These are phyloP conservation scores for Jackrogersella multiformis DNA, from an alignment of 495 filamentous ascomycete genomes.

Conservation along the genomic window DNA sequence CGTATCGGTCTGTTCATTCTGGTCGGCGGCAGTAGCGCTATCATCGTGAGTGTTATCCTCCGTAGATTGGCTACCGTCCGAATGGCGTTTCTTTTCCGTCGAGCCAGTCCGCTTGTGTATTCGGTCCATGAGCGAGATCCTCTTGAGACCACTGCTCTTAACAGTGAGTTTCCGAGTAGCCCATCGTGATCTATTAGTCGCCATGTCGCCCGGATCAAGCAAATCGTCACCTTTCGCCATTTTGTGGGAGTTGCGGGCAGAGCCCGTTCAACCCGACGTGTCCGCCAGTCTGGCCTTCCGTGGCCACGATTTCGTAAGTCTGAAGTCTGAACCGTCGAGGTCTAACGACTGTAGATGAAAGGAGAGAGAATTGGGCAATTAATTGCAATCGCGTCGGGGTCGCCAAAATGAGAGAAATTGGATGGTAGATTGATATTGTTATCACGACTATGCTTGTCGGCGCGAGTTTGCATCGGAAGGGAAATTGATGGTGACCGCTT, in stretches of 20 bases:
- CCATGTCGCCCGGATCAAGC: slow-evolving; percentile 56
- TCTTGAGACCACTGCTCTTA: slow-evolving; percentile 77
- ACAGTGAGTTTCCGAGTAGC: slow-evolving; percentile 85
- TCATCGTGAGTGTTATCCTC: slow-evolving; percentile 52
- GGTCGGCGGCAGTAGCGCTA: slow-evolving; percentile 48
- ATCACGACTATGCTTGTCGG: slow-evolving; percentile 9
- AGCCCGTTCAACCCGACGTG: slow-evolving; percentile 58
- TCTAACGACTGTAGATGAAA: neutral
- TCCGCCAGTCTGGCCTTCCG: slow-evolving; percentile 55
- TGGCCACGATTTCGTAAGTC: slow-evolving; percentile 40
- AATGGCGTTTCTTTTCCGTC: slow-evolving; percentile 79
- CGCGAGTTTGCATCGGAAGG: slow-evolving; percentile 22
- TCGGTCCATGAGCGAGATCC: slow-evolving; percentile 83
- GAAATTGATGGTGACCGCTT: slow-evolving; percentile 23
- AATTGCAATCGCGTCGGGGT: slow-evolving; percentile 28
- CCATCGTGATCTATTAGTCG: slow-evolving; percentile 79
- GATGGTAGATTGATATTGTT: slow-evolving; percentile 19
- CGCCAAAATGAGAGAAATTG: slow-evolving; percentile 29
- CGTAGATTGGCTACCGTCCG: slow-evolving; percentile 56
- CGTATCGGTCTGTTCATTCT: slow-evolving; percentile 38
- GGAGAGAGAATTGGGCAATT: slow-evolving; percentile 30
- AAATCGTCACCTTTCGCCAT: slow-evolving; percentile 61
- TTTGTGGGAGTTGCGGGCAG: slow-evolving; percentile 56
- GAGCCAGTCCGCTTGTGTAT: slow-evolving; percentile 69
- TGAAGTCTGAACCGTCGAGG: neutral